Base-by-base conservation (phyloP, 2,329 filamentous ascomycete species). In the Rutstroemia sp. region DNA sequence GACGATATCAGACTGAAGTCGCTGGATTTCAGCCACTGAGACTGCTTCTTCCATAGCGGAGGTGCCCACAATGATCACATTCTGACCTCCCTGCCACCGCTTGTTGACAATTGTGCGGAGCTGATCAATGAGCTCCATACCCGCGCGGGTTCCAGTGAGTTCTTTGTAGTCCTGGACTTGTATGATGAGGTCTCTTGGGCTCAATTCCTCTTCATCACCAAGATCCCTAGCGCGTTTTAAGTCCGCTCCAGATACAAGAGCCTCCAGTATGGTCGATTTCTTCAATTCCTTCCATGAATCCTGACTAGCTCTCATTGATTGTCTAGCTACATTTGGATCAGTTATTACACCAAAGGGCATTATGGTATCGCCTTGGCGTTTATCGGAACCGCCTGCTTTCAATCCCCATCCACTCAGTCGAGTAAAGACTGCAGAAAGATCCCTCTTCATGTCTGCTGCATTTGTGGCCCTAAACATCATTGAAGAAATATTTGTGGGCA, bases 121-220 rank as follows among this genome's bases (percentile, higher is more conserved):
- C 57, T 86, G 83, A 42, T 77, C 74, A 7, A 96, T 73, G 34
- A 97, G 80, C 21, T 80, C 78, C 2, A 81, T 77, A 10, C 90
- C 89, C 57, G 89, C 83, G 5, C 79, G 70, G 0, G 87, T 85
- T 66, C 81, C 80, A 64, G 79, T 82, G 8, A 99, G 76, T 61
- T 95, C 89, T 53, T 88, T 83, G 65, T 90, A 88, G 68, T 97
- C 89, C 67, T 88, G 82, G 12, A 96, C 74, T 64, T 89, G 89
- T 41, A 95, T 76, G 57, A 97, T 84, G 7, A 53, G 58, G 9
- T 52, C 37, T 38, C 54, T 55, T 7, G 48, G 12, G n/a, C 63
- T 48, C 37, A 41, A 17, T 48, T 65, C 6, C 61, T 48, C 27
- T 42, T 17, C 19, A 42, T 62, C 59, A 5, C 69, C 63, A 19